Evolutionary conservation across 2,329 filamentous ascomycete species (phyloP), one percentile per base, ranked within the genome.

Genomic region (Cytospora mali): DNA sequence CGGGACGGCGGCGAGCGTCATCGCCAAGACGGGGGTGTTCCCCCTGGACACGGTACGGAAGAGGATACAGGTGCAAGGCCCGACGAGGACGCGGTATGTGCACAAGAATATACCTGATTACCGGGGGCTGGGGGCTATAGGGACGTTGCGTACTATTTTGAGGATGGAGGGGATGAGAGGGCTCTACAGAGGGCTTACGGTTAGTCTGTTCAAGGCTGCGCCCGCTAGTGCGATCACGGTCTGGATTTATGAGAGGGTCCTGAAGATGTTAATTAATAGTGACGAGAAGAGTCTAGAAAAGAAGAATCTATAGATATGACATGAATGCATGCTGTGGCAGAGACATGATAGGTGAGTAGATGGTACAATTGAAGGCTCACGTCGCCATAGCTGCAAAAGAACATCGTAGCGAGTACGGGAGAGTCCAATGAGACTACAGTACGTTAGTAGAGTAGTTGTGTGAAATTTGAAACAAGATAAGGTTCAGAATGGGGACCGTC

Each of bases 21-120:
- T 92, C 25, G 89, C 92, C 50, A 99, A 99, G 79, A 96, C 93
- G 33, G 87, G 85, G 1, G 92, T 97, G 13, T 99, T 98, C 69
- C 95, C 95, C 18, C 81, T 99, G 27, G 95, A 99, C 73, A 86
- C 97, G 29, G 92, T 97, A 39, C 82, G 95, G 68, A 99, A 98
- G 80, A 83, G 95, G 53, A 83, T 99, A 68, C 95, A 99, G 77
- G 93, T 99, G 4, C 95, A 99, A 75, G 95, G 95, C 0, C 95
- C 95, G 1, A 96, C 90, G 64, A 82, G 93, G 66, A 77, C 77
- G 42, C 81, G 81, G 67, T 99, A 97, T 74, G 87, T 94, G 18
- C 90, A 96, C 75, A 85, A 86, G 70, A 92, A 96, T 71, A 97
- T 98, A 11, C 95, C 95, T 1, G 87, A 90, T 68, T 98, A 97